These are phyloP conservation scores for Corrigiola litoralis DNA, from an alignment of 179 eudicot genomes.

Conservation along the genomic window DNA sequence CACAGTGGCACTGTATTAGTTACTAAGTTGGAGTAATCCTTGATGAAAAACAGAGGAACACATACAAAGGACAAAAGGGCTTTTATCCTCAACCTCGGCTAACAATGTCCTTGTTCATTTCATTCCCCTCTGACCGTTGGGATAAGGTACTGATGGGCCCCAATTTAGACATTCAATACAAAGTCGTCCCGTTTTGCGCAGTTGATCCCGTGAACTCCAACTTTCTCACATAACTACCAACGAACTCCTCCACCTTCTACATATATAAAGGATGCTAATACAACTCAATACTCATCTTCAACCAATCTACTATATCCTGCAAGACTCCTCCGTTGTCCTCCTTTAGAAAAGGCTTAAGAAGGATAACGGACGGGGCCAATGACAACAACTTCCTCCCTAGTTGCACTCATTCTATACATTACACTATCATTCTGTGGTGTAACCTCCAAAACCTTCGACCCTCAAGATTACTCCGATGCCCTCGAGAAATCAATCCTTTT, in stretches of 20 bases:
- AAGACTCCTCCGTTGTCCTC: background rate
- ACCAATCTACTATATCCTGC: background rate
- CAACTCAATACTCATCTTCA: slow-evolving; percentile 14
- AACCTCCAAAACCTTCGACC: slow-evolving; percentile 45
- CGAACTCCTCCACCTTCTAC: slow-evolving; percentile 31
- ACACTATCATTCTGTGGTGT: background rate
- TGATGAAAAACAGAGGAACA: background rate
- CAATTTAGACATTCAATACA: slow-evolving; percentile 9
- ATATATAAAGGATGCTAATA: too few species aligned
- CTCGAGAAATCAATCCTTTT: slow-evolving; percentile 76
- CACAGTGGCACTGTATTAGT: too few species aligned
- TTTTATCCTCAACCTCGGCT: background rate
- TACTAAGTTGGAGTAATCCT: too few species aligned
- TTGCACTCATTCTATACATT: slow-evolving; percentile 13
- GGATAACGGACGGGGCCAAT: background rate
- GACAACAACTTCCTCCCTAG: background rate
- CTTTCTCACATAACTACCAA: slow-evolving; percentile 35
- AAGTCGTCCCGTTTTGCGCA: slow-evolving; percentile 29
- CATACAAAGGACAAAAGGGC: background rate
- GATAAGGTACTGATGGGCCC: background rate
- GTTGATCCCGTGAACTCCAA: slow-evolving; percentile 50
- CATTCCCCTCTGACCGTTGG: background rate
- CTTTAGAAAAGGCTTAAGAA: background rate
- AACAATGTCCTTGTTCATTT: background rate
- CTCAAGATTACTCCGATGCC: slow-evolving; percentile 53